phyloP scores from a whole-genome alignment of 139 green algal species.

The Chlamydomonas asymmetrica region DNA sequence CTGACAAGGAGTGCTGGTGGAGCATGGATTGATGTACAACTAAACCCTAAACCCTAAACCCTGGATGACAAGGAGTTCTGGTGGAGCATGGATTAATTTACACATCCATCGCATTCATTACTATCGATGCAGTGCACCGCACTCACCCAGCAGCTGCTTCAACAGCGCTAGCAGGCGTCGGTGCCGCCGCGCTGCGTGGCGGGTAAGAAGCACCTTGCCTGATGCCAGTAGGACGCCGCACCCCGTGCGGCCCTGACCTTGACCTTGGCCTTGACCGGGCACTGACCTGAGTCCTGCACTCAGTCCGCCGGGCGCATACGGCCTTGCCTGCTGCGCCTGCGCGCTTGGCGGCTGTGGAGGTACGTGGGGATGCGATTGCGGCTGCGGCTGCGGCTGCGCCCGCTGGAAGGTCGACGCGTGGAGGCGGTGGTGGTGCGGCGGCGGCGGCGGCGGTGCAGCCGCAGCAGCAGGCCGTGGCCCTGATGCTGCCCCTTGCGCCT shows the following conservation, averaged over 20 bases:
- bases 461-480: no score
- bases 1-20: background rate
- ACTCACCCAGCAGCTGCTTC: slow-evolving; percentile 14
- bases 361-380: background rate
- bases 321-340: background rate
- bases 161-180: slow-evolving; percentile 4
- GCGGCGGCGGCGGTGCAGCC: background rate
- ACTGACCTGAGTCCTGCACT: no score
- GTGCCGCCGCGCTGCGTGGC: background rate
- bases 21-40: no score
- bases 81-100: no score
- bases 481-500: slow-evolving; percentile 48
- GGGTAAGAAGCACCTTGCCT: no score
- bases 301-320: background rate
- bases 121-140: background rate
- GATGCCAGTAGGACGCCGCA: no score
- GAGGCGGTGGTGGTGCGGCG: slow-evolving; percentile 23
- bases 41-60: no score
- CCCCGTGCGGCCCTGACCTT: no score
- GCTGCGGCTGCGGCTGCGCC: background rate
- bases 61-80: no score
- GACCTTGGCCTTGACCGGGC: no score
- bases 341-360: background rate
- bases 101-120: no score
- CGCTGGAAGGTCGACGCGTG: slow-evolving; percentile 1